Evolutionary conservation across 805 yeast species (phyloP).

Genomic region (Saccharomycopsis selenospora): DNA sequence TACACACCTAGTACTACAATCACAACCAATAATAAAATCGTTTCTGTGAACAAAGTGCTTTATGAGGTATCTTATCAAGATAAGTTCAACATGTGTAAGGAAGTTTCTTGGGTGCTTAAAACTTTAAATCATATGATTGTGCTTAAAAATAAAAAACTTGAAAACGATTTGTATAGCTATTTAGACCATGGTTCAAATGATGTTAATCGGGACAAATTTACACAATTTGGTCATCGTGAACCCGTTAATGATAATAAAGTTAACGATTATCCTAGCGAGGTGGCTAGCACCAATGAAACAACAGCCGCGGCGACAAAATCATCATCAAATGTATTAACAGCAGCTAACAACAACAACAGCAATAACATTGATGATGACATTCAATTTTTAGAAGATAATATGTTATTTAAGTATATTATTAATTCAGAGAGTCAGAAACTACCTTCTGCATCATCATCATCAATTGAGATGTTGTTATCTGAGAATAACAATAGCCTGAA

Average conservation of each 20-base stretch:
- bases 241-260: not conserved
- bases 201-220: slow-evolving; percentile 42
- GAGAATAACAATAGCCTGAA: no score
- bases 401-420: not conserved
- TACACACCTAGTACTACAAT: not conserved
- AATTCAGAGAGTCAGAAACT: not conserved
- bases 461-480: not conserved
- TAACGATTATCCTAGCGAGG: not conserved
- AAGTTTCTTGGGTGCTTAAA: slow-evolving; percentile 56
- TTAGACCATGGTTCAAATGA: slow-evolving; percentile 47
- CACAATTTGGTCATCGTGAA: slow-evolving; percentile 47
- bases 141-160: slow-evolving; percentile 38
- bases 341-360: not conserved
- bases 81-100: slow-evolving; percentile 41
- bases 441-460: not conserved
- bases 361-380: not conserved
- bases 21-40: not conserved
- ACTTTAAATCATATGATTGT: slow-evolving; percentile 45
- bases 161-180: slow-evolving; percentile 30
- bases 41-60: slow-evolving; percentile 4
- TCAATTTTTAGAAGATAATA: not conserved
- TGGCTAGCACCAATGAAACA: not conserved
- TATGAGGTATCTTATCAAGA: slow-evolving; percentile 14
- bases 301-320: not conserved
- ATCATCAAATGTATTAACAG: not conserved